Evolutionary conservation across 306 rosid species (phyloP).

Genomic region (Benincasa hispida): DNA sequence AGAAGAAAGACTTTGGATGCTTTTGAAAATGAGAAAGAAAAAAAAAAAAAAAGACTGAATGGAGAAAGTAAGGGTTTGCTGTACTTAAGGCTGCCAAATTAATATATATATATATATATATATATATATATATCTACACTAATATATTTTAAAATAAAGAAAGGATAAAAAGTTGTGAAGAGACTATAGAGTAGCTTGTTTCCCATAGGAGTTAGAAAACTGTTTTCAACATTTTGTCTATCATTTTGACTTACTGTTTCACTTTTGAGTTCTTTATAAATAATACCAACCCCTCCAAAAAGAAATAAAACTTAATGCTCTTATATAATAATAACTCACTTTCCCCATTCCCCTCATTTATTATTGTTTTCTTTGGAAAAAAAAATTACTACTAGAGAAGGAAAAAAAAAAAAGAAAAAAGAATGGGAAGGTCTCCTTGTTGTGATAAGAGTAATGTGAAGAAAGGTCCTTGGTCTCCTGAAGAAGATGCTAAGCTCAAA

Average conservation of each 20-base stretch:
- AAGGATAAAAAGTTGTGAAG: neutral
- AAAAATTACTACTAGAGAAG: too few species aligned
- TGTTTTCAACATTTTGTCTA: neutral
- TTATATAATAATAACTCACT: neutral
- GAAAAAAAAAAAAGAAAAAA: neutral
- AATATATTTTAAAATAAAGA: too few species aligned
- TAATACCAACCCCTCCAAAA: neutral
- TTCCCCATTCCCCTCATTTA: neutral
- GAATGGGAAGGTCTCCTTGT: conserved; percentile 8
- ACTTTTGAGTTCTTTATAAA: neutral
- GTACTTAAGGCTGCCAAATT: conserved; percentile 10
- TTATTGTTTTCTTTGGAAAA: neutral
- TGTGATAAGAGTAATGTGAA: conserved; percentile 7
- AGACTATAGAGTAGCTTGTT: conserved; percentile 4
- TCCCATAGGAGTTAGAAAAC: conserved; percentile 5
- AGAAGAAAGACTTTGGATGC: neutral
- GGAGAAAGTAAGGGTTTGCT: conserved; percentile 5
- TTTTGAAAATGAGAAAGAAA: neutral
- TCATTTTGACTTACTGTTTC: conserved; percentile 6
- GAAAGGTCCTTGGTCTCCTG: conserved; percentile 8
- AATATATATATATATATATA: neutral
- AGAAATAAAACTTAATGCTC: neutral
- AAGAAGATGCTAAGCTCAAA: conserved; percentile 8
- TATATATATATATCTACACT: too few species aligned
- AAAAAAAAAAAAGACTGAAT: neutral